phyloP scores from a whole-genome alignment of 2,329 filamentous ascomycete species.

The Nemania diffusa region DNA sequence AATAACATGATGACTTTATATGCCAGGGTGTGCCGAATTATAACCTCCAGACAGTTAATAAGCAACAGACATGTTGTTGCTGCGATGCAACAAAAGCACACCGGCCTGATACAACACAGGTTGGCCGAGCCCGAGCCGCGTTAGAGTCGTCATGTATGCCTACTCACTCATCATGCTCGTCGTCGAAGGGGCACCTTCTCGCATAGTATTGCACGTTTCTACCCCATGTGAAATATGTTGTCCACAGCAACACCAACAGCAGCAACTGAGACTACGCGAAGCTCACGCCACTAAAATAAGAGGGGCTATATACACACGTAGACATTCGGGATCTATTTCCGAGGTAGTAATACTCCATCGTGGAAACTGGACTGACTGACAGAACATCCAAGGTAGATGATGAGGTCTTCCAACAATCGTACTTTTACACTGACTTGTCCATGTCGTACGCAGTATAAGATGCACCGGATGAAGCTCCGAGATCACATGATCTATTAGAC shows the following conservation, averaged over 20 bases:
- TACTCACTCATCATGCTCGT: constrained; percentile 7
- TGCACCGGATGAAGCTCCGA: constrained; percentile 9
- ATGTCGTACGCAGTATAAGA: constrained; percentile 10
- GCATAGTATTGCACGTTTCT: not conserved
- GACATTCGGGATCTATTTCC: not conserved
- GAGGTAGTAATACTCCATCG: not conserved
- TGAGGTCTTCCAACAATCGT: not conserved
- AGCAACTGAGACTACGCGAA: constrained; percentile 6
- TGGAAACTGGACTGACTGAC: not conserved
- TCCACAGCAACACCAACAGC: constrained; percentile 8
- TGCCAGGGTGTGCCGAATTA: constrained; percentile 18
- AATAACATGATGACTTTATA: constrained; percentile 11
- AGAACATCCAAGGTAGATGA: not conserved
- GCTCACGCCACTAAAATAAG: constrained; percentile 2
- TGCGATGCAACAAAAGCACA: constrained; percentile 33
- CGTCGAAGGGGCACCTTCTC: constrained; percentile 35
- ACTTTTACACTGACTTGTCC: constrained; percentile 5
- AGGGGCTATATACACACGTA: not conserved
- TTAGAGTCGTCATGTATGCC: constrained; percentile 7
- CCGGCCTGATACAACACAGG: constrained; percentile 32
- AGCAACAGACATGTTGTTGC: constrained; percentile 20
- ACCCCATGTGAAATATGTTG: constrained; percentile 25
- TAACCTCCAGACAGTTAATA: constrained; percentile 19
- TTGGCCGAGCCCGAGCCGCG: constrained; percentile 6
- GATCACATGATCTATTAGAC: constrained; percentile 17